phyloP scores from a whole-genome alignment of 306 rosid genomes.

The Abrus precatorius region DNA sequence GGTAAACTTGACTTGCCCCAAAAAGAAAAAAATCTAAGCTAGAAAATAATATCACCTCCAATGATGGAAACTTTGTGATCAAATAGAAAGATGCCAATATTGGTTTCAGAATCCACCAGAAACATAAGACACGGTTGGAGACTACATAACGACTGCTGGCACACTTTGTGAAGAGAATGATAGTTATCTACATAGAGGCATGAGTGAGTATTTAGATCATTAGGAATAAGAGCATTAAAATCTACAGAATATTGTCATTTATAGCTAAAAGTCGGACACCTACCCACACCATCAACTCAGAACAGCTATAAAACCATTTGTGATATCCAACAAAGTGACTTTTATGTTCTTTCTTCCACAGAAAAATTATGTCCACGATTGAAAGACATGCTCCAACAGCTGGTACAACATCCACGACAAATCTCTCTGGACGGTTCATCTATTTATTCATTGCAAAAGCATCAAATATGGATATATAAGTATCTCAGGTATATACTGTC shows the following conservation, averaged over 20 bases:
- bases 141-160: constrained; percentile 55
- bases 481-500: constrained; percentile 12
- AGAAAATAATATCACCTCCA: constrained; percentile 61
- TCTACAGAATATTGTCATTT: constrained; percentile 16
- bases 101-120: constrained; percentile 88
- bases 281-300: constrained; percentile 89
- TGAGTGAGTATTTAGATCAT: constrained; percentile 39
- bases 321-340: constrained; percentile 60
- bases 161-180: constrained; percentile 66
- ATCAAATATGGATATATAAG: constrained; percentile 42
- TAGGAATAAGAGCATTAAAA: constrained; percentile 14
- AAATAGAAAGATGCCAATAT: constrained; percentile 61
- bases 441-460: constrained; percentile 50
- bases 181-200: constrained; percentile 60
- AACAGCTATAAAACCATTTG: constrained; percentile 75
- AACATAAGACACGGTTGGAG: constrained; percentile 61
- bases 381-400: constrained; percentile 74
- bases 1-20: constrained; percentile 15
- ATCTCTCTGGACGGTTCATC: constrained; percentile 59
- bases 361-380: constrained; percentile 64
- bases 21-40: constrained; percentile 20
- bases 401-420: constrained; percentile 66
- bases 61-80: constrained; percentile 55
- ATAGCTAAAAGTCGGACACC: constrained; percentile 44
- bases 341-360: constrained; percentile 58